phyloP scores from a whole-genome alignment of 352 stramenopile genomes.

The Peronospora destructor region DNA sequence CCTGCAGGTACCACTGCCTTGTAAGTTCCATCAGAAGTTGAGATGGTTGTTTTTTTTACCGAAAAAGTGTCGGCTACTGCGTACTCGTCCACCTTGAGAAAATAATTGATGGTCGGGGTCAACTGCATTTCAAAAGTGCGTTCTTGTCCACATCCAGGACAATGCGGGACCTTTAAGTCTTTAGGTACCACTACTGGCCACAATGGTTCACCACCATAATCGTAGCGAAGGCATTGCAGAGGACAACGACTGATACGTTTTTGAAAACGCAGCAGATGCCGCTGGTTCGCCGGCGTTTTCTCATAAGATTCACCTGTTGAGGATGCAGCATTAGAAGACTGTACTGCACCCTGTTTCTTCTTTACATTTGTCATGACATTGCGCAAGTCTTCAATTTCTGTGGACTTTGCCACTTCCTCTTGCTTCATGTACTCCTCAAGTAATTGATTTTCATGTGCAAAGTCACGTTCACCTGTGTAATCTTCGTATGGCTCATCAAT shows the following conservation, averaged over 20 bases:
- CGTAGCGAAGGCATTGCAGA: slow-evolving; percentile 74
- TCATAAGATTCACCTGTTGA: slow-evolving; percentile 67
- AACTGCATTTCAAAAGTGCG: slow-evolving; percentile 80
- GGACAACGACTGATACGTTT: slow-evolving; percentile 76
- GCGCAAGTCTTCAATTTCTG: slow-evolving; percentile 50
- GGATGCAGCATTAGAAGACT: slow-evolving; percentile 8
- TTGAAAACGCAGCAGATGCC: slow-evolving; percentile 82
- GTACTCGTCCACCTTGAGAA: slow-evolving; percentile 75
- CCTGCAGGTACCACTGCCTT: slow-evolving; percentile 12
- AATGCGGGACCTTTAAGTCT: slow-evolving; percentile 44
- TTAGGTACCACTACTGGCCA: slow-evolving; percentile 57
- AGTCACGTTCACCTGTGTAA: slow-evolving; percentile 57
- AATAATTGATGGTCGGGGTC: slow-evolving; percentile 81
- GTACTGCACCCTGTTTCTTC: slow-evolving; percentile 28
- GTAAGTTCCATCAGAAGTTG: not conserved
- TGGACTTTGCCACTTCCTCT: slow-evolving; percentile 73
- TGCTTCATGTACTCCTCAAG: slow-evolving; percentile 75
- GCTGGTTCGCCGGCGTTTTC: slow-evolving; percentile 61
- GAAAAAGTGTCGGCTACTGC: slow-evolving; percentile 14
- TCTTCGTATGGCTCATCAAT: slow-evolving; percentile 72
- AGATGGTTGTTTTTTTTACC: slow-evolving; percentile 3
- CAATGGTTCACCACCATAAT: slow-evolving; percentile 78
- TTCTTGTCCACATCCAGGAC: slow-evolving; percentile 44
- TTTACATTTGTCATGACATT: slow-evolving; percentile 50
- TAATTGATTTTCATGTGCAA: slow-evolving; percentile 60